Conservation (phyloP, 441 rosid species). For the Populus trichocarpa region DNA sequence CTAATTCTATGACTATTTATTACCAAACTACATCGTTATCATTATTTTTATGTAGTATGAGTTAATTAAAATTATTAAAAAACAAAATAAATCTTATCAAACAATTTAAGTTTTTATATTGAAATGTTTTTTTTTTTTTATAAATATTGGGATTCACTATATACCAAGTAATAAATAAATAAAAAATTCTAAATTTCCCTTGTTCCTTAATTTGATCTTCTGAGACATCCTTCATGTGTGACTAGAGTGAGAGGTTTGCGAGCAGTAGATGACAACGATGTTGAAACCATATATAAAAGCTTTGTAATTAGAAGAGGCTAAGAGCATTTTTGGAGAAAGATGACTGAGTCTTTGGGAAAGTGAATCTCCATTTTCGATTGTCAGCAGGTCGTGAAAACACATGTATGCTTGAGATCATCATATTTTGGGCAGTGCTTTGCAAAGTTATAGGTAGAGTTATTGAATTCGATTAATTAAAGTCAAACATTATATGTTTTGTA, state of each 20-base stretch:
- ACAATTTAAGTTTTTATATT: too few species aligned
- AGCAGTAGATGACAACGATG: too few species aligned
- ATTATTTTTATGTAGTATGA: too few species aligned
- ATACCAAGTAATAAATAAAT: not conserved
- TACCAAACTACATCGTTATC: too few species aligned
- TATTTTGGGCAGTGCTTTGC: not conserved
- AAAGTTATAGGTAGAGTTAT: not conserved
- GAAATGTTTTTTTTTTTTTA: too few species aligned
- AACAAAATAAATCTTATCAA: too few species aligned
- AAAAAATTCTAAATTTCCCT: too few species aligned
- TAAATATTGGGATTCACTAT: not conserved
- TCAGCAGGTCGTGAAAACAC: not conserved
- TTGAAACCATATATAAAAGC: not conserved
- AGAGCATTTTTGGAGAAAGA: not conserved
- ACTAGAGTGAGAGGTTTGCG: too few species aligned
- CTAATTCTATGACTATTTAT: not conserved
- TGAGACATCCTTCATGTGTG: too few species aligned
- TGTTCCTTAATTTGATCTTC: too few species aligned
- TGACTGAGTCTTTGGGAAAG: not conserved
- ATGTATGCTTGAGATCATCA: not conserved
- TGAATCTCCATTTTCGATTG: not conserved
- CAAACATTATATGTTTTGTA: not conserved
- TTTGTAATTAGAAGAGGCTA: not conserved
- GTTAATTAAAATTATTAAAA: too few species aligned
- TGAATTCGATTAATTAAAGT: not conserved